These are phyloP conservation scores for Mortierella sp. DNA, from an alignment of 371 early-diverging fungal species.

Conservation along the genomic window DNA sequence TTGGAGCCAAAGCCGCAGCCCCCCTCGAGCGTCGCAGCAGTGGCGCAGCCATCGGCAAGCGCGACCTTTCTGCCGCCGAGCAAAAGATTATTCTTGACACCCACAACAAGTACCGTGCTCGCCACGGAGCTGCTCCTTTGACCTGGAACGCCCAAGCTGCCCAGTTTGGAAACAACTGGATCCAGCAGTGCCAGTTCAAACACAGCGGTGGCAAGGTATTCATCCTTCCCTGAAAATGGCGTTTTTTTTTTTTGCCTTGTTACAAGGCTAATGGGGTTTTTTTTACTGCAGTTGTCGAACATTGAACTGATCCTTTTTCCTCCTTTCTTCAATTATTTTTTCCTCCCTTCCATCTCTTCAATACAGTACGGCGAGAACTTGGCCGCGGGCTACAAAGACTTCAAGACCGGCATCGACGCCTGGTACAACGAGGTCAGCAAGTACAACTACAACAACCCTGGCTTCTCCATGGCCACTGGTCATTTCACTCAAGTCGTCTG, in stretches of 20 bases:
- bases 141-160: slow-evolving; percentile 63
- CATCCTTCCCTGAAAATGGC: not conserved
- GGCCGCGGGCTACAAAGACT: slow-evolving; percentile 60
- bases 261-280: not conserved
- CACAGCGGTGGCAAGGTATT: slow-evolving; percentile 55
- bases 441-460: slow-evolving; percentile 63
- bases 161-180: slow-evolving; percentile 64
- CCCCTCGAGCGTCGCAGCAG: not conserved
- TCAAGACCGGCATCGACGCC: slow-evolving; percentile 45
- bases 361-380: slow-evolving; percentile 64
- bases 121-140: slow-evolving; percentile 62
- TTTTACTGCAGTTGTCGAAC: not conserved
- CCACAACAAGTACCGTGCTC: slow-evolving; percentile 65
- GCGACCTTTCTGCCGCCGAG: not conserved
- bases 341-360: not conserved
- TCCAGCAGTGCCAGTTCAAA: slow-evolving; percentile 60
- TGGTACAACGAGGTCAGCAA: slow-evolving; percentile 65
- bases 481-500: slow-evolving; percentile 72
- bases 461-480: slow-evolving; percentile 55
- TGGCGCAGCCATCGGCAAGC: not conserved
- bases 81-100: slow-evolving; percentile 46
- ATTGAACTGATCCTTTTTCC: not conserved
- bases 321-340: not conserved
- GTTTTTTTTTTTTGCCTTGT: not conserved
- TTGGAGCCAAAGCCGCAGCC: not conserved